Evolutionary conservation across 75 land plant species (phyloP).

Genomic region (Pseudotsuga menziesii): DNA sequence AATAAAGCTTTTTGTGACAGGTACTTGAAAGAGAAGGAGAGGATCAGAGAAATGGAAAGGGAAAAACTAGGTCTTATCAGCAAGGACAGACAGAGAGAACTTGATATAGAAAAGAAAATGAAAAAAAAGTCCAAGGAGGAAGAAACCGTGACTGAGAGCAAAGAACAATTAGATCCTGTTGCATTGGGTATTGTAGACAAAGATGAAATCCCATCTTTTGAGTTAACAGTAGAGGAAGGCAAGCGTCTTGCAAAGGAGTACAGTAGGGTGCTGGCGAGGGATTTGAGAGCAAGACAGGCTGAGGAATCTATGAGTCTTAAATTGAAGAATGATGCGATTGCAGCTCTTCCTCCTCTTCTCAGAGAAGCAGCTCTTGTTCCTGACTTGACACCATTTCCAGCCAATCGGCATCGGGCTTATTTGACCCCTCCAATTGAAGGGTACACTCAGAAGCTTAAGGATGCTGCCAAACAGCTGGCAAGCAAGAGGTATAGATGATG

Average conservation of each 20-base stretch:
- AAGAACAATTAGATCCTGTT: constrained; percentile 48
- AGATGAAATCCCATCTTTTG: constrained; percentile 47
- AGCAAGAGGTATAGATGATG: too few species aligned
- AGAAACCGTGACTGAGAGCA: constrained; percentile 15
- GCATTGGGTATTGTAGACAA: constrained; percentile 43
- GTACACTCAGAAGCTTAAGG: constrained; percentile 50
- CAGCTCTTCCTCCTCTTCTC: constrained; percentile 72
- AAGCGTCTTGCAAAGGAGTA: constrained; percentile 77
- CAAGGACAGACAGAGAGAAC: constrained; percentile 50
- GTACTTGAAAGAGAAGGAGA: constrained; percentile 44
- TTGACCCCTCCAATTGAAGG: constrained; percentile 87
- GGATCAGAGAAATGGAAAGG: constrained; percentile 42
- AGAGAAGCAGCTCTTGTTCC: constrained; percentile 67
- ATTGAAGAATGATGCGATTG: constrained; percentile 81
- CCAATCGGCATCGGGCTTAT: constrained; percentile 51
- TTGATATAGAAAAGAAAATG: constrained; percentile 39
- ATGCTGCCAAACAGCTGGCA: constrained; percentile 16
- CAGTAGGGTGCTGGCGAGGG: constrained; percentile 71
- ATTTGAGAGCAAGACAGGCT: constrained; percentile 52
- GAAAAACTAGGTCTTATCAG: constrained; percentile 65
- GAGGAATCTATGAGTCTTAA: constrained; percentile 54
- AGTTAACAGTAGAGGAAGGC: constrained; percentile 78
- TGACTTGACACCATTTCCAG: constrained; percentile 69
- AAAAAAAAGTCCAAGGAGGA: constrained; percentile 17
- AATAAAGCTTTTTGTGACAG: background rate